phyloP scores from a whole-genome alignment of 2,329 filamentous ascomycete species.

The Dothistroma septosporum region DNA sequence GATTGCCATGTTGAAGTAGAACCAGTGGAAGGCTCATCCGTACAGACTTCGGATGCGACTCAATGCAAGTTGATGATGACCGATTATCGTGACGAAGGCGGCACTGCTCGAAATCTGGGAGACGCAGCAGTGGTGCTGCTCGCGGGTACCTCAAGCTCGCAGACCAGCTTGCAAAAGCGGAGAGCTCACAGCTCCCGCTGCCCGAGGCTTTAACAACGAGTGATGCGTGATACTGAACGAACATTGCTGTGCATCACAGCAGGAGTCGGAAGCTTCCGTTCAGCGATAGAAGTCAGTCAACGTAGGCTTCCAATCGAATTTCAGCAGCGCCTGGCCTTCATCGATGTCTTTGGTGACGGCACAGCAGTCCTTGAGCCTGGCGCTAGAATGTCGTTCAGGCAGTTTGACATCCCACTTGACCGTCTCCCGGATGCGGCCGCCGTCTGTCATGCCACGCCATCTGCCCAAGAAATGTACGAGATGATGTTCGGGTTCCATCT shows the following conservation, averaged over 20 bases:
- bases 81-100: neutral
- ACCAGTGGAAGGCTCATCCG: neutral
- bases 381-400: neutral
- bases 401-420: slow-evolving; percentile 1
- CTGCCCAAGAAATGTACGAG: slow-evolving; percentile 7
- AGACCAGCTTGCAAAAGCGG: neutral
- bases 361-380: neutral
- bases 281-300: slow-evolving; percentile 7
- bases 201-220: neutral
- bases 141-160: neutral
- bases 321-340: slow-evolving; percentile 6
- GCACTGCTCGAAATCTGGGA: neutral
- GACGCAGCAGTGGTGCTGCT: neutral
- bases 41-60: neutral
- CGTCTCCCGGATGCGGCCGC: neutral
- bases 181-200: neutral
- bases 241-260: no score
- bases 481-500: slow-evolving; percentile 4
- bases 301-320: slow-evolving; percentile 7
- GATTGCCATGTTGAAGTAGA: neutral
- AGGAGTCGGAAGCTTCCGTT: no score
- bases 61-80: neutral
- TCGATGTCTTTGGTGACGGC: slow-evolving; percentile 2
- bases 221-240: no score
- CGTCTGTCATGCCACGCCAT: slow-evolving; percentile 6